Conservation (phyloP, 1,284 basidiomycete genomes). For the Pseudomicrostroma phylloplanum region DNA sequence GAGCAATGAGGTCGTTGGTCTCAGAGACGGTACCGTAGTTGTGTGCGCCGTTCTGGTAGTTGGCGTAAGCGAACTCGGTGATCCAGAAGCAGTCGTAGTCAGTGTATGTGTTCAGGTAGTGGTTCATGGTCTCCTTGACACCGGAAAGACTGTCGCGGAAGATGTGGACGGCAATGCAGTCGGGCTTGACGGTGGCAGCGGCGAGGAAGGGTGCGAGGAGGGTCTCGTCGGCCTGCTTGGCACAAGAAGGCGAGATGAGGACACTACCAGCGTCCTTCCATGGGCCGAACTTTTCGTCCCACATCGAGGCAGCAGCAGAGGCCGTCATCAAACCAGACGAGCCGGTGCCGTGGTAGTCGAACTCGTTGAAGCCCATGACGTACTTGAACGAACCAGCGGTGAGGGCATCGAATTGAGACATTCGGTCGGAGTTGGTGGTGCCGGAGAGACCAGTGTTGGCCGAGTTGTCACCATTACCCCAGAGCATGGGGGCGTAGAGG, state of each 20-base stretch:
- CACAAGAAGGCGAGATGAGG: constrained; percentile 33
- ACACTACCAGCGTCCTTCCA: constrained; percentile 26
- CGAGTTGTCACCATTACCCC: constrained; percentile 34
- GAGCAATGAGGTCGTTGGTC: constrained; percentile 22
- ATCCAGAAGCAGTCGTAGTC: constrained; percentile 28
- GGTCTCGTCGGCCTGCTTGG: constrained; percentile 35
- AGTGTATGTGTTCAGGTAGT: constrained; percentile 26
- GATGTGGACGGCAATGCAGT: constrained; percentile 40
- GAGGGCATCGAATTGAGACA: constrained; percentile 31
- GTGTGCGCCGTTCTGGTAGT: constrained; percentile 28
- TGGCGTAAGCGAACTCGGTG: constrained; percentile 28
- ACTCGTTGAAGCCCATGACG: constrained; percentile 46
- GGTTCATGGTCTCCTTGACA: constrained; percentile 29
- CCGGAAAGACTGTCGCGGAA: constrained; percentile 36
- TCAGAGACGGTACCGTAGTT: constrained; percentile 25
- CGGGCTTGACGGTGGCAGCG: constrained; percentile 28
- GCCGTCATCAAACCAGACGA: constrained; percentile 26
- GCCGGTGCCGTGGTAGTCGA: constrained; percentile 29
- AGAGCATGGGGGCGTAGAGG: constrained; percentile 26
- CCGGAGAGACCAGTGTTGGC: constrained; percentile 7
- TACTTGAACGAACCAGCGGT: constrained; percentile 19
- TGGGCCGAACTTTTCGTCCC: constrained; percentile 32
- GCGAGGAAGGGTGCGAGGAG: constrained; percentile 28
- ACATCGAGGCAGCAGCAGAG: constrained; percentile 22
- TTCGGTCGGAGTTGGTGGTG: constrained; percentile 15